Base-by-base conservation (phyloP, 2,329 filamentous ascomycete genomes). In the Hypoxylon sp. region DNA sequence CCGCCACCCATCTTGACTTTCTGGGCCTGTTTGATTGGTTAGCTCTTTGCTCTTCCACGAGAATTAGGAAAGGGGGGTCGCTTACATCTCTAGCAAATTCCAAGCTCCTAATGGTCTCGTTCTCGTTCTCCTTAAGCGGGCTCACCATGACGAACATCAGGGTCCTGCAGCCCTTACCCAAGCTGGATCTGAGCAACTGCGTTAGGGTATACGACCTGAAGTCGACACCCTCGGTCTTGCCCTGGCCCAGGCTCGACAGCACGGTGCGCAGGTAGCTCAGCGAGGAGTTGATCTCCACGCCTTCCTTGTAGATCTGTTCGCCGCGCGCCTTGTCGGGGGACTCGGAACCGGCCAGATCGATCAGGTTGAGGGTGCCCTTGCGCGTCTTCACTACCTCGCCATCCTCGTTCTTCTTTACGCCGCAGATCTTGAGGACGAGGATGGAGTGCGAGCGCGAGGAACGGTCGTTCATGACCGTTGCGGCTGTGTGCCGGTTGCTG, bases 121-220 rank as follows among this genome's bases (percentile, higher is more conserved):
- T 92, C 72, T 98, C 84, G 82, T 98, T 96, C 5, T 90, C 92
- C 82, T 97, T 93, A 66, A 98, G 84, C 35, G 96, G 96, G 74
- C 92, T 96, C 63, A 97, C 92, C 95, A 98, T 98, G 79, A 98
- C 94, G 80, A 99, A 97, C 96, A 99, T 99, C 75, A 99, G 90
- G 0, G 96, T 99, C 83, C 98, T 97, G 74, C 92, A 96, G 80
- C 97, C 98, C 14, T 96, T 96, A 3, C 96, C 95, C 6, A 99
- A 85, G 2, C 94, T 97, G 78, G 96, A 97, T 88, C 98, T 94
- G 40, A 99, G 87, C 51, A 99, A 86, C 77, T 98, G 97, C 7
- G 96, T 99, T 72, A 99, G 86, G 88, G 98, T 98, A 74, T 93
- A 97, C 82, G 98, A 98, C 61, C 96, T 87, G 82, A 98, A 99